A percentile compares a stretch with the other conserved stretches of the same genome.
phyloP scores from a whole-genome alignment of 257 asterid genomes.

The Cruciata laevipes region DNA sequence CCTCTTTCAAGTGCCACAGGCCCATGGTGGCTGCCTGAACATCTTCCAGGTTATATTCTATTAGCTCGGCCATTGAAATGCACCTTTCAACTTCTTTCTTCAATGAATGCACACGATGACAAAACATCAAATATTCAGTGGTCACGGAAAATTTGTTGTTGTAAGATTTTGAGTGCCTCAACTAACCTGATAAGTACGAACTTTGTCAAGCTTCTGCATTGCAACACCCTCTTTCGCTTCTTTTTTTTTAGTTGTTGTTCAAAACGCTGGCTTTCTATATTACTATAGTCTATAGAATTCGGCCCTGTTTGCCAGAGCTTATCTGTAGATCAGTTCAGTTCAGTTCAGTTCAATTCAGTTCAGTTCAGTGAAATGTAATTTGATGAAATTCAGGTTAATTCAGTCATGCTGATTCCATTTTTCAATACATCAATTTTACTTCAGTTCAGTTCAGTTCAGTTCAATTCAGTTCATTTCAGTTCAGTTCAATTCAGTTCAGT shows the following conservation, averaged over 20 bases:
- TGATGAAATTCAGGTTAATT: too few relatives aligned
- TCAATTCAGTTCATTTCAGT: too few relatives aligned
- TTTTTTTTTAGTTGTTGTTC: constrained; percentile 90
- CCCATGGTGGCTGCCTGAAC: constrained; percentile 93
- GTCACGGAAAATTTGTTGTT: not conserved
- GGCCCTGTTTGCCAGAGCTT: too few relatives aligned
- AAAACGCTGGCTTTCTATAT: constrained; percentile 92
- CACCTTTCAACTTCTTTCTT: constrained; percentile 75
- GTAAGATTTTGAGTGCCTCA: not conserved
- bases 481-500: too few relatives aligned
- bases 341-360: too few relatives aligned
- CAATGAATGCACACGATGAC: constrained; percentile 65
- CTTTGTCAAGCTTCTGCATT: constrained; percentile 83
- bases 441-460: too few relatives aligned
- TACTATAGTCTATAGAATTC: constrained; percentile 92
- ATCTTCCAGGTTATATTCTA: constrained; percentile 91
- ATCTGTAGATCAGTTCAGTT: too few relatives aligned
- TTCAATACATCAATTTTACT: too few relatives aligned
- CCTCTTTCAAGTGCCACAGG: too few relatives aligned
- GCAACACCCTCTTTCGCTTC: constrained; percentile 87
- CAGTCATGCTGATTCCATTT: too few relatives aligned
- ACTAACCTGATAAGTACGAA: constrained; percentile 74
- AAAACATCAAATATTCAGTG: not conserved
- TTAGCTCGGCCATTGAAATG: constrained; percentile 68
- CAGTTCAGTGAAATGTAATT: too few relatives aligned